Base-by-base conservation (phyloP, 208 protist genomes). In the Crithidia sp. region DNA sequence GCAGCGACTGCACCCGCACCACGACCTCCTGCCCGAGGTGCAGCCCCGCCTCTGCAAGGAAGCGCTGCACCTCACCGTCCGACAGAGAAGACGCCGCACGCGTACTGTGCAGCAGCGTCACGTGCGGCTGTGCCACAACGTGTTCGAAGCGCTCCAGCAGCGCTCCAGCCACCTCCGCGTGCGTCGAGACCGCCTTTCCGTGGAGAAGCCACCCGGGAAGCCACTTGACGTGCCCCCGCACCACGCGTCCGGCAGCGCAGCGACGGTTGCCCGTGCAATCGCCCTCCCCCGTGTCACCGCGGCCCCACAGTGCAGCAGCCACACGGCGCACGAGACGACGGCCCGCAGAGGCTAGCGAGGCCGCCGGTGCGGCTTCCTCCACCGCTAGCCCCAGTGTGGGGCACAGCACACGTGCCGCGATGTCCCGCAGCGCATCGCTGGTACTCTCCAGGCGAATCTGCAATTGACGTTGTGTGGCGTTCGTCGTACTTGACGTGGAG, bases 151-250 rank as follows among this genome's bases (percentile, higher is more conserved):
- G 87, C 41, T 90, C 87, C 7, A 19, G 45, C 62, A 96, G 60
- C 13, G 88, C 84, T 7, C 9, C 47, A 9, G 37, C 37, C 49
- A 86, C n/a, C 19, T 67, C 56, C 37, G 64, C n/a, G 36, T 66
- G 36, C 10, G 61, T 17, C n/a, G 40, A 12, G 0, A 41, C 41
- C 16, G n/a, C 65, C 4, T 76, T 73, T 0, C 84, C 79, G 54
- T 79, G 76, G 56, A 93, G 68, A 0, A 94, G 77, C 89, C 89
- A 96, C 5, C 90, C 90, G 8, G 61, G 76, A 57, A 96, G 68
- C 92, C 92, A 96, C 59, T 75, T 79, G 47, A 71, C 54, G 67
- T 96, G 92, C 0, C 92, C 92, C 12, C 74, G 67, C 4, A 79
- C 69, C 6, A 91, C 62, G 16, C 28, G 60, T n/a, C 19, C 7